phyloP scores from a whole-genome alignment of 768 basidiomycete genomes.

The Tephrocybe rancida region DNA sequence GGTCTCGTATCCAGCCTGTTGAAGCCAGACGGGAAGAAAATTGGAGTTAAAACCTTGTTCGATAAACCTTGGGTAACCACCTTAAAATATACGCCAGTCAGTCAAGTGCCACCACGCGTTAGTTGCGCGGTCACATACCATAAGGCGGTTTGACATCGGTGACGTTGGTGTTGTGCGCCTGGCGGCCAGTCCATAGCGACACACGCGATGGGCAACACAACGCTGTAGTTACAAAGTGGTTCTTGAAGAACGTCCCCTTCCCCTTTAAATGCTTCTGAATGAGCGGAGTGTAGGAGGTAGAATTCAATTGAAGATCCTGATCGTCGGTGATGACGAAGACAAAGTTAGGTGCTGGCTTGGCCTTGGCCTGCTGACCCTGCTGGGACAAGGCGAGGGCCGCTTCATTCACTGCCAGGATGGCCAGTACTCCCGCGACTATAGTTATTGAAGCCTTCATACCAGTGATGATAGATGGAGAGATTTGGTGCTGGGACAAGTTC shows the following conservation, averaged over 20 bases:
- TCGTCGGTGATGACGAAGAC: conserved; percentile 1
- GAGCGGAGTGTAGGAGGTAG: not conserved
- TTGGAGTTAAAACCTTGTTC: not conserved
- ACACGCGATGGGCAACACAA: not conserved
- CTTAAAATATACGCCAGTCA: not conserved
- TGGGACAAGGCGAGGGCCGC: not conserved
- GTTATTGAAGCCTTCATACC: too few relatives aligned
- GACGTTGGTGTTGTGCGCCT: not conserved
- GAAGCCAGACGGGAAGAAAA: not conserved
- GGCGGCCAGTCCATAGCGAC: not conserved
- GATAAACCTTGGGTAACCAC: conserved; percentile 1
- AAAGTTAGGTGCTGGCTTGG: not conserved
- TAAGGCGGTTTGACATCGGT: conserved; percentile 1
- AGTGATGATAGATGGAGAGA: too few relatives aligned
- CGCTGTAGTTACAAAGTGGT: not conserved
- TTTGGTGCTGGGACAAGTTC: too few relatives aligned
- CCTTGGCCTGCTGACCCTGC: not conserved
- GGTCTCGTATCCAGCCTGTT: conserved; percentile 1
- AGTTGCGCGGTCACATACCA: not conserved
- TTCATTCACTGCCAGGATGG: too few relatives aligned
- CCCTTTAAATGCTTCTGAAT: not conserved
- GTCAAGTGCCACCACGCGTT: not conserved
- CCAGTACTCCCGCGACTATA: too few relatives aligned
- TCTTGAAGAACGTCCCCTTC: not conserved
- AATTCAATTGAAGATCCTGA: not conserved